Conservation (phyloP, 441 rosid genomes). For the Erysimum cheiri region DNA sequence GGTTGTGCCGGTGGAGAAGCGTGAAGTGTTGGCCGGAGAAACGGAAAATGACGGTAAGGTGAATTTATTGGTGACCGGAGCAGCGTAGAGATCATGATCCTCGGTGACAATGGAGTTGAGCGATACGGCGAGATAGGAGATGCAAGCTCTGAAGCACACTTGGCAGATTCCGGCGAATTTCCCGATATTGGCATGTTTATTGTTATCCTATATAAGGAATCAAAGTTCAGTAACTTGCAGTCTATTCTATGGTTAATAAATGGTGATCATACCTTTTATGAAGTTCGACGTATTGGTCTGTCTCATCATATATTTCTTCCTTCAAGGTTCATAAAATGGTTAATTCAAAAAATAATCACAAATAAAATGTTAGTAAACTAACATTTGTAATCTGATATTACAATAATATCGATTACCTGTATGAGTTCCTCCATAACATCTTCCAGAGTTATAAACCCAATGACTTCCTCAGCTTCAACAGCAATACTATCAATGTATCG, state of each 20-base stretch:
- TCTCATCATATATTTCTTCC: conserved; percentile 90
- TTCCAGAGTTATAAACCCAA: conserved; percentile 86
- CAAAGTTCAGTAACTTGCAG: background rate
- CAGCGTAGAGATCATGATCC: conserved; percentile 34
- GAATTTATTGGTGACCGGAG: conserved; percentile 44
- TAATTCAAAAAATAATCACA: background rate
- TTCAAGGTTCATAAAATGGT: conserved; percentile 36
- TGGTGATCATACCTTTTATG: conserved; percentile 55
- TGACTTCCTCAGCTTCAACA: conserved; percentile 55
- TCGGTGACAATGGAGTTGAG: conserved; percentile 51
- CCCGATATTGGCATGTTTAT: conserved; percentile 54
- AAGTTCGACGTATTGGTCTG: conserved; percentile 69
- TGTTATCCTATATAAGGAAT: conserved; percentile 49
- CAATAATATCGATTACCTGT: conserved; percentile 52
- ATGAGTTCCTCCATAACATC: conserved; percentile 93
- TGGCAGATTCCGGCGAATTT: conserved; percentile 49
- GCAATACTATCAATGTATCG: conserved; percentile 41
- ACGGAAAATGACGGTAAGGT: conserved; percentile 54
- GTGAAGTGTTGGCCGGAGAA: conserved; percentile 52
- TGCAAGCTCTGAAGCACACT: conserved; percentile 40
- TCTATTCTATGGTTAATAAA: background rate
- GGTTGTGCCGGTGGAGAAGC: conserved; percentile 55
- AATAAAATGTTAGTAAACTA: background rate
- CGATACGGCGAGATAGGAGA: conserved; percentile 45
- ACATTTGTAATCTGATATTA: background rate